Evolutionary conservation across 2,329 filamentous ascomycete species (phyloP).

Genomic region (Dactylella cylindrospora): DNA sequence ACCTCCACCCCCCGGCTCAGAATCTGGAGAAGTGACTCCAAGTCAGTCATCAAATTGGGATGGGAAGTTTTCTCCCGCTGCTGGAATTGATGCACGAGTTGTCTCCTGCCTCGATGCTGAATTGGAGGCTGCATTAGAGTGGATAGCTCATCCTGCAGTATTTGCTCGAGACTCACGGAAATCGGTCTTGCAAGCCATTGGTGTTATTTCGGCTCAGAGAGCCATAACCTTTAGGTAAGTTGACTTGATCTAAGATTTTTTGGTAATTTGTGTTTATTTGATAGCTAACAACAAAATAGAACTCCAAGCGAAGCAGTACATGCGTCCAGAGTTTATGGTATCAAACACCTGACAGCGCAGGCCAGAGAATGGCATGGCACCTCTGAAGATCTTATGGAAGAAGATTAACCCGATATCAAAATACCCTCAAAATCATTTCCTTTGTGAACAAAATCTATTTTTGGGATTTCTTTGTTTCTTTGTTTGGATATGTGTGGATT

Average conservation of each 20-base stretch:
- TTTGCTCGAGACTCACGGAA: constrained; percentile 93
- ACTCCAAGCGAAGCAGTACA: constrained; percentile 86
- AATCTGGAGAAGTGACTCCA: constrained; percentile 34
- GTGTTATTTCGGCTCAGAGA: constrained; percentile 91
- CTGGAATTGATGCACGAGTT: constrained; percentile 78
- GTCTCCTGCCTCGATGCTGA: constrained; percentile 88
- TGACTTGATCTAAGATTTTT: neutral
- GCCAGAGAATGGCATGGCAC: constrained; percentile 86
- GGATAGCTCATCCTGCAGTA: constrained; percentile 95
- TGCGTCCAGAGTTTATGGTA: constrained; percentile 77
- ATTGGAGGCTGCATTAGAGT: constrained; percentile 85
- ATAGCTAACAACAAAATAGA: constrained; percentile 41
- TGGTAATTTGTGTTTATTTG: constrained; percentile 2
- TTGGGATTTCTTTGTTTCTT: constrained; percentile 38
- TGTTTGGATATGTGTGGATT: constrained; percentile 23
- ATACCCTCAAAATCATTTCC: constrained; percentile 36
- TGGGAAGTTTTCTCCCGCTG: constrained; percentile 62
- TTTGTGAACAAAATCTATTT: constrained; percentile 13
- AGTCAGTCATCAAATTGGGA: constrained; percentile 50
- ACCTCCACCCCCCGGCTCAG: constrained; percentile 60
- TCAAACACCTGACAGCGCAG: constrained; percentile 77
- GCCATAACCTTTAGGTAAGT: constrained; percentile 73
- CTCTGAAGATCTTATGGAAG: constrained; percentile 48
- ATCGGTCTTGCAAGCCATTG: constrained; percentile 91
- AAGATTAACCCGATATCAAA: constrained; percentile 48